Base-by-base conservation (phyloP, 1,284 basidiomycete species). In the Apiotrichum siamense region DNA sequence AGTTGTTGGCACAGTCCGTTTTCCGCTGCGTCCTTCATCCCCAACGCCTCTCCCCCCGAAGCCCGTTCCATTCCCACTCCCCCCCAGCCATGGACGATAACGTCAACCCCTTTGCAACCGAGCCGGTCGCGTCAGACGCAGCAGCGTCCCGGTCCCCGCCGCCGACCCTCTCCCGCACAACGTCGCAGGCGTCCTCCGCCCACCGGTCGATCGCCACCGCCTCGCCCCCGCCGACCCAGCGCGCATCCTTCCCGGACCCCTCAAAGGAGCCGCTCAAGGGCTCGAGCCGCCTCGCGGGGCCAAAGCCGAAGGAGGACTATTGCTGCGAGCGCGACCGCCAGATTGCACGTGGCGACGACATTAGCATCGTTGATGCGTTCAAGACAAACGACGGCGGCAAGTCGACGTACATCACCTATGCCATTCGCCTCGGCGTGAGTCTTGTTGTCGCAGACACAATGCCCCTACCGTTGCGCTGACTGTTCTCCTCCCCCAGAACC, bases 401-500 rank as follows among this genome's bases (percentile, higher is more conserved):
- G 50, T 86, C 89, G 12, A 84, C 87, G 10, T 98, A 96, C 69
- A 98, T 98, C 70, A 85, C 87, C 59, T 98, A 98, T 77, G 83
- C 94, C 54, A 93, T 97, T 64, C 82, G 80, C 50, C 86, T 91
- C 43, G 92, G 91, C 58, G 93, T 96, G 72, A 70, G 87, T 77
- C 12, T 9, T 3, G 7, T 18, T 5, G n/a, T 9, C 13, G 38
- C 24, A 9, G 6, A n/a, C 2, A 9, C 2, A 12, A 26, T 24
- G 21, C 11, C 20, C 7, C 7, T 9, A 31, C 9, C 6, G 11
- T 17, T 20, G 4, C 38, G 31, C 42, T 44, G 38, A 44, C 46
- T 26, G 9, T 7, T 18, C 29, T 31, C 10, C 10, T 15, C 29
- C 26, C 44, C 40, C 69, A 94, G 90, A 82, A 79, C 58, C 80